Percentiles rank a stretch among this genome's conserved stretches.
Evolutionary conservation across 2,329 filamentous ascomycete genomes (phyloP).

Genomic region (Penicillium brasilianum): DNA sequence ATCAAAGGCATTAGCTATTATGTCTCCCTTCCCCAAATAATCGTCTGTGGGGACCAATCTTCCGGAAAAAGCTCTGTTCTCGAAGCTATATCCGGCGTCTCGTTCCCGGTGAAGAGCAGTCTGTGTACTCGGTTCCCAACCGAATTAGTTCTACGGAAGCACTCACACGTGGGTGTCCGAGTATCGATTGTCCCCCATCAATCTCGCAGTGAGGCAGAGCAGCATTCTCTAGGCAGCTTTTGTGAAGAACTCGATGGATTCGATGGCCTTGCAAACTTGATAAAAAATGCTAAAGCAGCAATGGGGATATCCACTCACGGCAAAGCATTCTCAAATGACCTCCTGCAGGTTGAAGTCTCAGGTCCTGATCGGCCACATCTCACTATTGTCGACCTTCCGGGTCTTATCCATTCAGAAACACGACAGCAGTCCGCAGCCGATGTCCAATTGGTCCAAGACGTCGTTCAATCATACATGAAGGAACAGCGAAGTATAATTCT

Average conservation of each 20-base stretch:
- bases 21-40: slow-evolving; percentile 60
- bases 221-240: slow-evolving; percentile 19
- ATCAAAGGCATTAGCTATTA: too few species aligned
- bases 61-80: slow-evolving; percentile 66
- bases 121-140: slow-evolving; percentile 68
- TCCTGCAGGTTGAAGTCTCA: not conserved
- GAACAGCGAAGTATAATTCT: not conserved
- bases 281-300: slow-evolving; percentile 32
- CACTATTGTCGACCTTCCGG: not conserved
- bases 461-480: slow-evolving; percentile 3
- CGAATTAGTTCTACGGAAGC: slow-evolving; percentile 59
- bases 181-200: slow-evolving; percentile 47
- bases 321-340: not conserved
- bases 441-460: slow-evolving; percentile 1
- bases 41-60: slow-evolving; percentile 69
- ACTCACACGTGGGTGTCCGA: slow-evolving; percentile 18
- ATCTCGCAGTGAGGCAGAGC: slow-evolving; percentile 28
- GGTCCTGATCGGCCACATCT: slow-evolving; percentile 5
- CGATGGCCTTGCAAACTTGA: slow-evolving; percentile 23
- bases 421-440: not conserved
- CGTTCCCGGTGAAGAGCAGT: slow-evolving; percentile 64
- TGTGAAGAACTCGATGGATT: slow-evolving; percentile 27
- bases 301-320: slow-evolving; percentile 30
- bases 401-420: slow-evolving; percentile 1
- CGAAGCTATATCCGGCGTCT: slow-evolving; percentile 66